Conservation (phyloP, 306 rosid species). For the Cicer yamashitae region DNA sequence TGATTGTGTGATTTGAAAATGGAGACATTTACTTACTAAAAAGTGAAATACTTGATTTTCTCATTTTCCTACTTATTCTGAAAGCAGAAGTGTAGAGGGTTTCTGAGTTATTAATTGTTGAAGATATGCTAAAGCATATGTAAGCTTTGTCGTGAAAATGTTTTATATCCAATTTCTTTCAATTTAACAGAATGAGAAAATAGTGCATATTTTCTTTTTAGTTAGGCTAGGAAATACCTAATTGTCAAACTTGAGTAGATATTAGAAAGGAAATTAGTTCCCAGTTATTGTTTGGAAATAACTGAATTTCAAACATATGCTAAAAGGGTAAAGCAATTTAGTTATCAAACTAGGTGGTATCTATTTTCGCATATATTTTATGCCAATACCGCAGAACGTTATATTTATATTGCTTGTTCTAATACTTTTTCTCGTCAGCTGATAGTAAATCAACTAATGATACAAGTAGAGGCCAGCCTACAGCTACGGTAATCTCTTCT, state of each 20-base stretch:
- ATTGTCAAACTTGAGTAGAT: not conserved
- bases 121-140: not conserved
- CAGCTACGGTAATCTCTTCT: conserved; percentile 69
- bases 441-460: conserved; percentile 78
- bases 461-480: conserved; percentile 81
- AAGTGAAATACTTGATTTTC: conserved; percentile 25
- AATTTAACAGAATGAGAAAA: conserved; percentile 1
- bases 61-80: not conserved
- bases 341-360: conserved; percentile 24
- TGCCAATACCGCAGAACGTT: not conserved
- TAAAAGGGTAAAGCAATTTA: not conserved
- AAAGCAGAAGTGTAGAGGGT: not conserved
- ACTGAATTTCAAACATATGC: conserved; percentile 17
- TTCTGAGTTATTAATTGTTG: not conserved
- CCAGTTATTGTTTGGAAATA: conserved; percentile 7
- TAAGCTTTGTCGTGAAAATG: not conserved
- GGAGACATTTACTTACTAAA: conserved; percentile 23
- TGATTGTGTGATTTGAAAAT: conserved; percentile 20
- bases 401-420: conserved; percentile 22
- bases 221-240: conserved; percentile 6
- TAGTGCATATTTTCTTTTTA: conserved; percentile 5
- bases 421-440: conserved; percentile 37
- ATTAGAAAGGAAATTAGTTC: conserved; percentile 13
- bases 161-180: conserved; percentile 3
- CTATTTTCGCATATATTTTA: conserved; percentile 9